These are phyloP conservation scores for Phytophthora sansomeana DNA, from an alignment of 352 stramenopile species.

Conservation along the genomic window DNA sequence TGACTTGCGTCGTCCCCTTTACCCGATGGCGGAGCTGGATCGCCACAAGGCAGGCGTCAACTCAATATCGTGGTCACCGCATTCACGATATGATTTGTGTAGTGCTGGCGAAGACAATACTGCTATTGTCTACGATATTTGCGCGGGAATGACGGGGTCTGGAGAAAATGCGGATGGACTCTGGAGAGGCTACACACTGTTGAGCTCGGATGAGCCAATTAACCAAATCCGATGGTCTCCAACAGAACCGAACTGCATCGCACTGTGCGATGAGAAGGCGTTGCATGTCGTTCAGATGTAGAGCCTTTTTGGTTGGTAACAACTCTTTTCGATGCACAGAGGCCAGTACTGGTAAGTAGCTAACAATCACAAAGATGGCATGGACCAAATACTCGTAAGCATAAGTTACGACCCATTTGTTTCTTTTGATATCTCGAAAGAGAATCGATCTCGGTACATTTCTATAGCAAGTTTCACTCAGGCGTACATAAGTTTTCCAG, in stretches of 20 bases:
- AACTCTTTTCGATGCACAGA: neutral
- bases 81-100: constrained; percentile 94
- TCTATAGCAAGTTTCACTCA: constrained; percentile 33
- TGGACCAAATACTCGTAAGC: too few species aligned
- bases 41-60: constrained; percentile 95
- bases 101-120: constrained; percentile 95
- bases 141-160: constrained; percentile 40
- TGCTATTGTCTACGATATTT: constrained; percentile 97
- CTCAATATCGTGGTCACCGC: constrained; percentile 97
- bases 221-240: constrained; percentile 93
- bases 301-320: constrained; percentile 2
- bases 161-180: constrained; percentile 29
- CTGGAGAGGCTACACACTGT: constrained; percentile 58
- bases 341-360: too few species aligned
- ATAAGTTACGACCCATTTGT: neutral
- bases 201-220: constrained; percentile 75
- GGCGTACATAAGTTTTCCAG: constrained; percentile 86
- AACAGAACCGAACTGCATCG: constrained; percentile 96
- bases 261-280: constrained; percentile 95
- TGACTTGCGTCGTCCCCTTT: constrained; percentile 94
- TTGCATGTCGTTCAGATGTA: constrained; percentile 94
- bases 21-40: constrained; percentile 92
- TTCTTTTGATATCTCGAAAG: neutral
- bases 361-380: too few species aligned
- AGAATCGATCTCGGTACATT: neutral